Evolutionary conservation across 306 rosid species (phyloP).

Genomic region (Corylus americana): DNA sequence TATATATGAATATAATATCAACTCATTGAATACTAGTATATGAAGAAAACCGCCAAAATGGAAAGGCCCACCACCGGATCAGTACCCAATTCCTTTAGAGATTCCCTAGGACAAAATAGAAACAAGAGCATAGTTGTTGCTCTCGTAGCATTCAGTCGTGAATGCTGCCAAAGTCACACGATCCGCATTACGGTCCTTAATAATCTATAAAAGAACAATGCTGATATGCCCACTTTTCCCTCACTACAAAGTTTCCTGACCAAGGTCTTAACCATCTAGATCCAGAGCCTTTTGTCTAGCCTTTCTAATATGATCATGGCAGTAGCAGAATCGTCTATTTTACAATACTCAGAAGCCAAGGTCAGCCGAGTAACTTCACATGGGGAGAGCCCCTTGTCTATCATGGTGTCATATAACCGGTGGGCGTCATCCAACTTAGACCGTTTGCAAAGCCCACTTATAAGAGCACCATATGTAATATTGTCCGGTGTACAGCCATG

Average conservation of each 20-base stretch:
- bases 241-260: constrained; percentile 78
- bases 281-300: constrained; percentile 72
- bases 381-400: constrained; percentile 73
- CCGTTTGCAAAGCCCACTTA: constrained; percentile 84
- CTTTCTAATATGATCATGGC: constrained; percentile 68
- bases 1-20: too few species aligned
- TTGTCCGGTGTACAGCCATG: constrained; percentile 70
- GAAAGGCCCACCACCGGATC: too few species aligned
- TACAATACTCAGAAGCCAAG: constrained; percentile 78
- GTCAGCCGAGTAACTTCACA: constrained; percentile 90
- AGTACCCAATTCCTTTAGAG: constrained; percentile 38
- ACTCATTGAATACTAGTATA: too few species aligned
- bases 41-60: too few species aligned
- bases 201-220: constrained; percentile 76
- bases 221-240: constrained; percentile 81
- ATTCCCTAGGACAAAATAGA: constrained; percentile 68
- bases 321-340: constrained; percentile 57
- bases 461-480: constrained; percentile 71
- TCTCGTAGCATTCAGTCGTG: constrained; percentile 73
- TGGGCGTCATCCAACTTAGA: constrained; percentile 70
- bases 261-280: constrained; percentile 63
- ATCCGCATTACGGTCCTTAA: constrained; percentile 54
- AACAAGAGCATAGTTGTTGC: constrained; percentile 80
- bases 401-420: constrained; percentile 58
- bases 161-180: constrained; percentile 80